These are phyloP conservation scores for Diddensiella transvaalensis DNA, from an alignment of 805 yeast genomes.

Conservation along the genomic window DNA sequence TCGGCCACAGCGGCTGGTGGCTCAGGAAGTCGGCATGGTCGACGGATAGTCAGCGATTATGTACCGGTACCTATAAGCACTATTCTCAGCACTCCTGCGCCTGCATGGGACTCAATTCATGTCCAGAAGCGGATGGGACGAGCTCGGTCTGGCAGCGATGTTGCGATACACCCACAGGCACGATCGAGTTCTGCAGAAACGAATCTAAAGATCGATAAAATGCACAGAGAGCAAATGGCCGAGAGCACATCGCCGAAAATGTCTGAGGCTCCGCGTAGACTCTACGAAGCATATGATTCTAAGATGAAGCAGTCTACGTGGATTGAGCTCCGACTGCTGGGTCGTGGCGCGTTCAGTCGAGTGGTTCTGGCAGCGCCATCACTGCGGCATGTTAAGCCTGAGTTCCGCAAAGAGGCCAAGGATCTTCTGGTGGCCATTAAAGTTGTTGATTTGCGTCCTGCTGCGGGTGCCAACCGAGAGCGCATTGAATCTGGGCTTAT, in stretches of 20 bases:
- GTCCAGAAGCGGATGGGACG: neutral
- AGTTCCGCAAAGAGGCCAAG: conserved; percentile 17
- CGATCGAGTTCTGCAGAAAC: neutral
- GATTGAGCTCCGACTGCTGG: conserved; percentile 33
- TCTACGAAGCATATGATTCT: conserved; percentile 32
- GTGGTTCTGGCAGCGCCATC: conserved; percentile 37
- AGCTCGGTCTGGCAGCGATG: neutral
- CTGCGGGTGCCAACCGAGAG: conserved; percentile 41
- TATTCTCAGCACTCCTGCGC: conserved; percentile 4
- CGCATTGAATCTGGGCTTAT: conserved; percentile 58
- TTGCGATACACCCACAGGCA: neutral
- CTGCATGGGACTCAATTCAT: neutral
- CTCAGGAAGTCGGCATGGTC: neutral
- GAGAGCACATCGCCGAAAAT: neutral
- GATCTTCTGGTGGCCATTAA: conserved; percentile 62
- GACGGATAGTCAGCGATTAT: conserved; percentile 15
- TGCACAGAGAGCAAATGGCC: neutral
- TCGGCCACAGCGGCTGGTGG: neutral
- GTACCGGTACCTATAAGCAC: conserved; percentile 9
- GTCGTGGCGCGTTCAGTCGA: conserved; percentile 40
- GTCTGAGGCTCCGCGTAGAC: conserved; percentile 4
- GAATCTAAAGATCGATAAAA: neutral
- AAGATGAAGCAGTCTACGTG: conserved; percentile 26
- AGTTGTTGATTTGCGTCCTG: conserved; percentile 44
- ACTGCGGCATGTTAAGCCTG: conserved; percentile 31